phyloP scores from a whole-genome alignment of 73 alveolate genomes.

The Symbiodinium pilosum region DNA sequence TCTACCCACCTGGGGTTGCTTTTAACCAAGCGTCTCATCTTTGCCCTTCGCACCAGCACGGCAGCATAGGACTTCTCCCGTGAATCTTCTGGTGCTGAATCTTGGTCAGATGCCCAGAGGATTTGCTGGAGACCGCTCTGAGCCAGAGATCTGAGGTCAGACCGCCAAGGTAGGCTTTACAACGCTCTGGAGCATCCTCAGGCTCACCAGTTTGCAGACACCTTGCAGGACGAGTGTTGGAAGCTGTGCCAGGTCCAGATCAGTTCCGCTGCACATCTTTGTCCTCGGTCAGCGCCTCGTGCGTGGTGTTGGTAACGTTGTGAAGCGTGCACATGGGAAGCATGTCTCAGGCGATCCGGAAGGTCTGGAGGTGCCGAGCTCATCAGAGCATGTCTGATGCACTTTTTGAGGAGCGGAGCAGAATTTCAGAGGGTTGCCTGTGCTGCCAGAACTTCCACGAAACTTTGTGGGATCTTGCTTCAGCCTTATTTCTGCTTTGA shows the following conservation, averaged over 20 bases:
- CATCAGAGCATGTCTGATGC: no score
- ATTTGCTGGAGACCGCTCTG: no score
- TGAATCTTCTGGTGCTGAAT: conserved; percentile 38
- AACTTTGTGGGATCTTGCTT: not conserved
- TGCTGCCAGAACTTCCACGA: not conserved
- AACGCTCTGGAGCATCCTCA: conserved; percentile 78
- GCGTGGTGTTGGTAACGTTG: not conserved
- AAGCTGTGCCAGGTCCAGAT: conserved; percentile 10
- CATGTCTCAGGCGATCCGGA: not conserved
- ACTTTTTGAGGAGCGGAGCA: no score
- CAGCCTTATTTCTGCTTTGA: not conserved
- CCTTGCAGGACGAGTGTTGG: not conserved
- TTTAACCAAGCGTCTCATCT: not conserved
- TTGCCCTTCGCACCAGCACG: not conserved
- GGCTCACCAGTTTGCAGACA: not conserved
- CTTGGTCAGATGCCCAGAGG: conserved; percentile 18
- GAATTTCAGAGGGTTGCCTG: not conserved
- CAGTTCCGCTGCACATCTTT: conserved; percentile 55
- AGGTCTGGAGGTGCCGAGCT: conserved; percentile 40
- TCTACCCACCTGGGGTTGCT: no score
- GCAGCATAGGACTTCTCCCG: conserved; percentile 35
- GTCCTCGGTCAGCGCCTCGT: conserved; percentile 15
- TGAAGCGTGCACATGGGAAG: not conserved
- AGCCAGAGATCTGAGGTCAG: not conserved
- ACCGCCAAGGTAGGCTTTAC: conserved; percentile 87